Evolutionary conservation across 306 rosid genomes (phyloP), one percentile per base, ranked within the genome.

Genomic region (Prunus armeniaca): DNA sequence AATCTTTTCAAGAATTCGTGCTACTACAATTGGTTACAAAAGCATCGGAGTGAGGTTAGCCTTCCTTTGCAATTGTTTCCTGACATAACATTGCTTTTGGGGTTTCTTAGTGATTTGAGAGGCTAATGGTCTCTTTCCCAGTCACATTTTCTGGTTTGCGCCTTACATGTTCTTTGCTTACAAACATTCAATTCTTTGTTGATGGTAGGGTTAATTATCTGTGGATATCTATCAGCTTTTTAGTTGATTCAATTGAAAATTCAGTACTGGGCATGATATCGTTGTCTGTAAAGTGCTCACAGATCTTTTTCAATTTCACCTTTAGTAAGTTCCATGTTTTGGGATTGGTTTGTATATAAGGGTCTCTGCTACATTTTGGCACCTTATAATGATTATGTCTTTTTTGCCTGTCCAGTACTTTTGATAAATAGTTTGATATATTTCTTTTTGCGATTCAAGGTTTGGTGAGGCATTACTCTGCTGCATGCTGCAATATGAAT

Each of bases 1-100:
- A 95, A 95, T 81, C 91, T 95, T 67, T 95, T 95, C 82, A 92
- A 90, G 90, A 85, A 88, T 81, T 83, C 88, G 0, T 76, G 78
- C 76, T 86, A 61, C 84, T 58, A 73, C 84, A 83, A 71, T 85
- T 95, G 97, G 98, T 86, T 95, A 82, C 90, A 79, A 74, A 83
- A 77, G 76, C 89, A 89, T 85, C 87, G 87, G 28, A 83, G 88
- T 78, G 96, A 92, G 98, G 98, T 95, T 76, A 73, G 84, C 58
- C 71, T 81, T 78, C 55, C 76, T 51, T 78, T 28, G 20, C 3
- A 32, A 32, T 25, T 65, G 24, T 51, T 32, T 55, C 2, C 22
- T 3, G 13, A 17, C 12, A 12, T 46, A 24, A 67, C 22, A 47
- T 22, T 67, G 24, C 43, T 46, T 46, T 27, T 24, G 9, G 72